These are phyloP conservation scores for Colletotrichum liriopes DNA, from an alignment of 2,329 filamentous ascomycete species.

Conservation along the genomic window DNA sequence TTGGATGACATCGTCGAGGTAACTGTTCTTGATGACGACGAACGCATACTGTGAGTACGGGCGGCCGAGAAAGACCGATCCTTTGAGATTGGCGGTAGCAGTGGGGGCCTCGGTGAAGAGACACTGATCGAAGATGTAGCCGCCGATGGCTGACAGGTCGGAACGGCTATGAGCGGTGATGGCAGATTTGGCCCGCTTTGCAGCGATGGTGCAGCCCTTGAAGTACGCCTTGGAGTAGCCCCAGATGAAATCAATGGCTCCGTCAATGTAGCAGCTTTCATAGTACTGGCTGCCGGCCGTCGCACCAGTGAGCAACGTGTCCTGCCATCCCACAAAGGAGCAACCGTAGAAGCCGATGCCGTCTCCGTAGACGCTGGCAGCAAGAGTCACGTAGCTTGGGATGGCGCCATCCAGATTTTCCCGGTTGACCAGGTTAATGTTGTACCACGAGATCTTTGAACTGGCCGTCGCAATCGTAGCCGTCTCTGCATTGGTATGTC, in stretches of 20 bases:
- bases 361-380: constrained; percentile 49
- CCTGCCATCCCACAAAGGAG: constrained; percentile 63
- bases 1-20: constrained; percentile 66
- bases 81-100: constrained; percentile 46
- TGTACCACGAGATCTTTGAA: constrained; percentile 69
- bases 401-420: constrained; percentile 25
- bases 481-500: constrained; percentile 67
- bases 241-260: constrained; percentile 65
- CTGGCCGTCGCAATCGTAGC: constrained; percentile 61
- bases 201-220: constrained; percentile 50
- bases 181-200: constrained; percentile 48
- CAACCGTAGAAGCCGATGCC: constrained; percentile 63
- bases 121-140: constrained; percentile 51
- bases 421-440: constrained; percentile 66
- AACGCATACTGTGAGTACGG: constrained; percentile 67
- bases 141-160: constrained; percentile 60
- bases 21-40: constrained; percentile 66
- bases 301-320: constrained; percentile 58
- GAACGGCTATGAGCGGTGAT: constrained; percentile 62
- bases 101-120: no score
- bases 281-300: constrained; percentile 62
- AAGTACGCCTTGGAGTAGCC: constrained; percentile 49
- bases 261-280: constrained; percentile 58
- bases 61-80: constrained; percentile 66
- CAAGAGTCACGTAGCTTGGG: constrained; percentile 59